These are phyloP conservation scores for Artemisia annua DNA, from an alignment of 129 eudicot species.

Conservation along the genomic window DNA sequence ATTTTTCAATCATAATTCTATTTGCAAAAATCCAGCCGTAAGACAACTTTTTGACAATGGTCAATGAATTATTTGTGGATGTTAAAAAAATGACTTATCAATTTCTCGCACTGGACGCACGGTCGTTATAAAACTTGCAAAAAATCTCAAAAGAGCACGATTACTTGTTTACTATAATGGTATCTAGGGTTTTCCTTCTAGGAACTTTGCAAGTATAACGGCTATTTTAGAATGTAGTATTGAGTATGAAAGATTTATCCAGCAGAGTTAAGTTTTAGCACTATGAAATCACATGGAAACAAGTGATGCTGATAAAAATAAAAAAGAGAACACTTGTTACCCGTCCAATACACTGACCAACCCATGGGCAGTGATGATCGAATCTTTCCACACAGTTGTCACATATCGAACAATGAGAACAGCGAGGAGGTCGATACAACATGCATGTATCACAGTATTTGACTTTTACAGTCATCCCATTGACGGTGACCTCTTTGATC, in stretches of 20 bases:
- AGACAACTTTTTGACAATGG: background rate
- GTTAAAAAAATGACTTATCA: too few species aligned
- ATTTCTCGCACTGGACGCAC: too few species aligned
- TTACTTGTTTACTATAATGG: background rate
- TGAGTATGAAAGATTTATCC: background rate
- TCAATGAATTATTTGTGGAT: background rate
- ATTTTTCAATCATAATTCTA: background rate
- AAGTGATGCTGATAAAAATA: background rate
- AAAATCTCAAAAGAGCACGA: background rate
- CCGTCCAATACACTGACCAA: slow-evolving; percentile 89
- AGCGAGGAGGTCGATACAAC: slow-evolving; percentile 89
- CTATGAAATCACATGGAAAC: slow-evolving; percentile 14
- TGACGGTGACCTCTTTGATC: slow-evolving; percentile 60
- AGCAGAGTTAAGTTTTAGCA: background rate
- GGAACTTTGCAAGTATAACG: slow-evolving; percentile 3
- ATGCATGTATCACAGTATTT: slow-evolving; percentile 89
- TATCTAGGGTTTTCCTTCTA: background rate
- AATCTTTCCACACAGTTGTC: slow-evolving; percentile 89
- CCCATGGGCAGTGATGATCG: slow-evolving; percentile 98
- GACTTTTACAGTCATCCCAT: slow-evolving; percentile 73
- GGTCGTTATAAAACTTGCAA: background rate
- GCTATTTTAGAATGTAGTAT: background rate
- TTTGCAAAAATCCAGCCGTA: background rate
- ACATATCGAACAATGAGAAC: slow-evolving; percentile 93
- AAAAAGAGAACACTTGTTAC: slow-evolving; percentile 39